Conservation (phyloP, 2,329 filamentous ascomycete genomes). For the Fusarium sp. region DNA sequence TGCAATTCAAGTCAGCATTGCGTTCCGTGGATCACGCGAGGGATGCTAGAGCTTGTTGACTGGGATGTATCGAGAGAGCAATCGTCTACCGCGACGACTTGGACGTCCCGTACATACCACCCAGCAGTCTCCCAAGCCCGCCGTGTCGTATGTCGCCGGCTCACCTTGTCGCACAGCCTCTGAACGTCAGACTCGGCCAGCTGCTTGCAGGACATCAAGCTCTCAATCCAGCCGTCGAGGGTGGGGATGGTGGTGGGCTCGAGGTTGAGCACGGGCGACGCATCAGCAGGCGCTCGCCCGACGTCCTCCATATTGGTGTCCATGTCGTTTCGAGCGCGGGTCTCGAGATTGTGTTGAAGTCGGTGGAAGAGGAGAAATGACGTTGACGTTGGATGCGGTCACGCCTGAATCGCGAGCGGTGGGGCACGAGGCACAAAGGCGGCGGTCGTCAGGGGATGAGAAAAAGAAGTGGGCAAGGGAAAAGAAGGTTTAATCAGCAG, state of each 20-base stretch:
- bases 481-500: constrained; percentile 29
- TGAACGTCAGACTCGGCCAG: constrained; percentile 94
- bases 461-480: constrained; percentile 31
- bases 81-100: constrained; percentile 13
- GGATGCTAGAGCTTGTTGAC: constrained; percentile 26
- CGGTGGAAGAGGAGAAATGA: constrained; percentile 46
- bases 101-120: neutral
- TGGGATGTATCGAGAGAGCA: constrained; percentile 23
- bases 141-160: constrained; percentile 21
- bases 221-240: constrained; percentile 98
- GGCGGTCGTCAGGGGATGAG: constrained; percentile 43
- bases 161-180: constrained; percentile 96
- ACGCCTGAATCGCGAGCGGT: constrained; percentile 51
- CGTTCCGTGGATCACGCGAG: constrained; percentile 52
- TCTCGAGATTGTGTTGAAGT: constrained; percentile 35
- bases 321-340: constrained; percentile 67
- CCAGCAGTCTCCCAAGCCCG: constrained; percentile 5
- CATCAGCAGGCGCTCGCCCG: constrained; percentile 84
- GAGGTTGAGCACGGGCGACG: constrained; percentile 75
- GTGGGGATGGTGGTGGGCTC: constrained; percentile 94
- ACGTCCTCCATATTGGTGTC: constrained; percentile 99
- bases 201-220: constrained; percentile 98
- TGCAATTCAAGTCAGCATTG: constrained; percentile 60
- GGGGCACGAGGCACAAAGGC: constrained; percentile 51
- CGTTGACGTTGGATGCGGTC: constrained; percentile 51